Base-by-base conservation (phyloP, 2,329 filamentous ascomycete species). In the Lasiodiplodia citricola region DNA sequence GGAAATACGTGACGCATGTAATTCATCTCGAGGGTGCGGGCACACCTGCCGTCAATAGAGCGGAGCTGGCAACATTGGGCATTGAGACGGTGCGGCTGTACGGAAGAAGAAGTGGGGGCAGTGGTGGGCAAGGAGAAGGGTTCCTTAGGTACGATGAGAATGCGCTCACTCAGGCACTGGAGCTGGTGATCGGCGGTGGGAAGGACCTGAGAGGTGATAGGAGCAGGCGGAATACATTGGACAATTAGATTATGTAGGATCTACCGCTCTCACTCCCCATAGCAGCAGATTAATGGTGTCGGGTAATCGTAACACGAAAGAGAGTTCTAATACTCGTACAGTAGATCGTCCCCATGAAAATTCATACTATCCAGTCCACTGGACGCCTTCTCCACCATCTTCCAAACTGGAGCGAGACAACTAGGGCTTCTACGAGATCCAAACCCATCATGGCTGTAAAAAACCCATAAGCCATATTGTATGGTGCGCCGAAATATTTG, bases 1-100 rank as follows among this genome's bases (percentile, higher is more conserved):
- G 80, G 31, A 83, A 82, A 2, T 97, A 96, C 74, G 90, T 97
- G 3, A 96, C 91, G 7, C 94, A 97, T 77, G 79, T 97, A 16
- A 85, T 97, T 7, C 91, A 97, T 75, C 81, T 97, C 0, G 91
- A 94, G 52, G 90, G 90, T 0, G 85, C 88, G 0, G 87, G 86
- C 0, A 89, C 90, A 25, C 94, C 94, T 0, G 82, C 77, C 3
- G 90, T 97, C 1, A 89, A 97, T 73, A 88, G 85, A 62, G 85
- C 85, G 6, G 86, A 85, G 67, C 83, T 97, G 54, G 21, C 57
- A 4, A 79, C 81, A 21, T 78, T 94, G 71, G 94, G 94, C 0
- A 92, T 98, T 51, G 91, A 94, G 74, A 89, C 90, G 18, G 87
- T 96, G 16, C 86, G 90, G 67, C 83, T 97, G 0, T 95, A 96